Evolutionary conservation across 1,284 basidiomycete genomes (phyloP), one percentile per base, ranked within the genome.

Genomic region (Phaffia rhodozyma): DNA sequence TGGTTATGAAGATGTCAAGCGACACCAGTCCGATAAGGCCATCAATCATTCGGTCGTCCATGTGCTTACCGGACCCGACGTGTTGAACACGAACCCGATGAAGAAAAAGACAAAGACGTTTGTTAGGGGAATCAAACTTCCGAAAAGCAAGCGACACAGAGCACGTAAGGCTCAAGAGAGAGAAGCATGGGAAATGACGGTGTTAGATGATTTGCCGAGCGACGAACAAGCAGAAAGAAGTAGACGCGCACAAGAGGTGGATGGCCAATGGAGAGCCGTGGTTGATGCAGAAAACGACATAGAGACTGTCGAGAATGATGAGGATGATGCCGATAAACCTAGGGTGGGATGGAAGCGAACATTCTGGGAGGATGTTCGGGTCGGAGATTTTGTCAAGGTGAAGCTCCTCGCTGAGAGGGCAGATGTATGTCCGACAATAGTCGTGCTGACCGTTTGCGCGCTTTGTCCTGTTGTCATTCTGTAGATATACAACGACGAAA

Each of bases 1-100:
- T 77, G 94, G 83, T 0, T 98, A 97, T 75, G 96, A 99, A 76
- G 96, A 99, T 74, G 78, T 94, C 71, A 96, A 97, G 75, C 86
- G 96, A 5, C 96, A 99, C 75, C 91, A 97, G 77, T 89, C 91
- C 0, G 96, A 98, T 77, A 83, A 85, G 32, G 77, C 77, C 59
- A 86, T 97, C 69, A 98, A 98, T 75, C 83, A 88, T 69, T 83
- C 84, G 29, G 75, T 80, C 64, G 81, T 85, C n/a, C 83, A 84
- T 55, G 80, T 86, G 5, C 80, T 93, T 43, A 73, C 79, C 0
- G 86, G 86, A 18, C 82, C 82, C 1, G 81, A 73, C 21, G 91
- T 84, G 78, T 75, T 76, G 25, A 94, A 94, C 73, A 79, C 81
- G 50, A 94, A 94, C 71, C 73, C 79, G 3, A 86, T 84, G 74